Evolutionary conservation across 306 rosid species (phyloP), one percentile per base, ranked within the genome.

Genomic region (Cucurbita moschata): DNA sequence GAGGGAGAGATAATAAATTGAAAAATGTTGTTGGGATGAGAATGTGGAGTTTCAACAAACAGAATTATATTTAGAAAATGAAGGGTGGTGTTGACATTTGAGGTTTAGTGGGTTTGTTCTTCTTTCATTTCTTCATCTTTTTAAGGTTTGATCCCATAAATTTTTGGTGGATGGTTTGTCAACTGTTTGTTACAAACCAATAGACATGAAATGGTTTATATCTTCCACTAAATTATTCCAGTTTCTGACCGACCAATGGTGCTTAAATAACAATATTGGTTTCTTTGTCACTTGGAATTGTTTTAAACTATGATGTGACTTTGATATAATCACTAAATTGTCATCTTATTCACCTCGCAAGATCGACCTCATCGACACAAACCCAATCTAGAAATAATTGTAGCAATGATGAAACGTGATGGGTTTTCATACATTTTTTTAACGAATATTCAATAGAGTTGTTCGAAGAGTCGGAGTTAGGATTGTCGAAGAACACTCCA

Each of bases 31-130:
- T 49, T 69, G 10, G 58, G 74, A 69, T 69, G 15, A 69, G 74
- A 47, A 26, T 69, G 58, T 26, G 74, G 74, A 69, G 50, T 49
- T 69, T 49, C 26, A 69, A 69, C 57, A 0, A 69, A 69, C 74
- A 49, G 23, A 47, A 23, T 69, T 69, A 69, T 69, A 49, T 49
- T 69, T 69, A 69, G 74, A 69, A 47, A 47, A 47, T 26, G 7
- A 46, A 14, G 11, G 42, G 14, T 50, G 42, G 53, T 46, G 71
- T 64, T 64, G 71, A 42, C 71, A 40, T 69, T 49, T 69, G 37
- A 21, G 73, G 73, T 46, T 66, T 66, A 47, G 72, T 66, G 72
- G 72, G 72, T 66, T 66, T 3, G 73, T 47, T 67, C 55, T 66
- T 43, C 40, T 43, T 67, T 49, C 54, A 43, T 19, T 67, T 67